phyloP scores from a whole-genome alignment of 495 filamentous ascomycete species.

The Parathielavia hyrcaniae region DNA sequence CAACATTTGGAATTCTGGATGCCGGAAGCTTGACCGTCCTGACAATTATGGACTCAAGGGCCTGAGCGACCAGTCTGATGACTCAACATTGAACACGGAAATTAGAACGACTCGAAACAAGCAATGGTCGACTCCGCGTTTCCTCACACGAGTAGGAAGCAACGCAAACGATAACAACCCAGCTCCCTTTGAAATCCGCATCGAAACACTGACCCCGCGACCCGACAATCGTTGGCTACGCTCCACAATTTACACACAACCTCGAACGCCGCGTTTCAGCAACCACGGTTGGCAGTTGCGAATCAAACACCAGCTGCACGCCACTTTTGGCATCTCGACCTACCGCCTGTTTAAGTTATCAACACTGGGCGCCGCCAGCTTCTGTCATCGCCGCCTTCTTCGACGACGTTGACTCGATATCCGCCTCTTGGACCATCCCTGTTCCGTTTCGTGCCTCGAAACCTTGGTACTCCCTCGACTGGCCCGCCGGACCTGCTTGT shows the following conservation, averaged over 20 bases:
- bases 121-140: constrained; percentile 8
- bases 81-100: neutral
- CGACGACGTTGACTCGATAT: too few relatives aligned
- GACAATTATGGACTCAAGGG: too few relatives aligned
- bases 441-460: neutral
- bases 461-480: neutral
- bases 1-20: too few relatives aligned
- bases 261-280: too few relatives aligned
- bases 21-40: too few relatives aligned
- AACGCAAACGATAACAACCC: neutral
- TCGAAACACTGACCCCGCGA: neutral
- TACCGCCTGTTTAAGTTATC: neutral
- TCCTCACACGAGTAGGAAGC: neutral
- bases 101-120: constrained; percentile 12
- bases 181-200: neutral
- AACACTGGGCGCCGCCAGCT: neutral
- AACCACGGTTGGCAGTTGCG: neutral
- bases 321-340: neutral
- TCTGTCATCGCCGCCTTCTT: neutral
- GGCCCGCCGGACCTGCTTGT: neutral
- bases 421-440: too few relatives aligned
- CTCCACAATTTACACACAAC: neutral
- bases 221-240: neutral
- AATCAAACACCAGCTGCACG: neutral
- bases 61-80: neutral